Percentiles rank a stretch among this genome's conserved stretches.
Conservation (phyloP, 2,329 filamentous ascomycete genomes). For the Ophiostoma fasciatum region DNA sequence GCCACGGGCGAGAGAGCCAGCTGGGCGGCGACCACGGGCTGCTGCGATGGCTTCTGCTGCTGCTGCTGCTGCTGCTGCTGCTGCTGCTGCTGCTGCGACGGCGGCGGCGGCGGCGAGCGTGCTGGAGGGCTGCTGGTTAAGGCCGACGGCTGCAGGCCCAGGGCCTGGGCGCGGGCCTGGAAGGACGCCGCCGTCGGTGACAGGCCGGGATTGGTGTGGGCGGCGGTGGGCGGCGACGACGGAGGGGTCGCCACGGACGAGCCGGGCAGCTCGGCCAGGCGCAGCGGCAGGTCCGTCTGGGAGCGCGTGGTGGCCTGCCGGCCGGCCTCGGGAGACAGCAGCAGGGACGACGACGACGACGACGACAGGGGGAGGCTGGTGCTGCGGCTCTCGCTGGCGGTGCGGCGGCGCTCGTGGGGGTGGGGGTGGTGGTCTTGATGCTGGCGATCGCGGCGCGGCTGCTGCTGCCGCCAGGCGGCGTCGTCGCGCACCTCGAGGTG, state of each 20-base stretch:
- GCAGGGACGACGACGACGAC: neutral
- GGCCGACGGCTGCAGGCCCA: constrained; percentile 6
- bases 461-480: constrained; percentile 19
- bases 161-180: constrained; percentile 17
- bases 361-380: constrained; percentile 32
- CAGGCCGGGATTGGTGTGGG: neutral
- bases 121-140: no score
- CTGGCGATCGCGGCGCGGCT: no score
- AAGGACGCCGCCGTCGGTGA: constrained; percentile 15
- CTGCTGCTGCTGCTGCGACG: neutral
- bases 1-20: constrained; percentile 7
- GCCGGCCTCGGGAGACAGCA: no score
- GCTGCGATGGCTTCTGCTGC: neutral
- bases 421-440: no score
- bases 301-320: constrained; percentile 39
- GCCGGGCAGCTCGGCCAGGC: constrained; percentile 15
- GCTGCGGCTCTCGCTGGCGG: constrained; percentile 40
- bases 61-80: neutral
- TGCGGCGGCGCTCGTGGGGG: constrained; percentile 26
- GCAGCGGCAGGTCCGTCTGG: constrained; percentile 45
- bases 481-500: constrained; percentile 37
- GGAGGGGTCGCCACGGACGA: no score
- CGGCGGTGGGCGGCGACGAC: neutral
- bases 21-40: neutral
- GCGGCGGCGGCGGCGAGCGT: no score